Evolutionary conservation across 768 basidiomycete genomes (phyloP).

Genomic region (Tephrocybe sp.): DNA sequence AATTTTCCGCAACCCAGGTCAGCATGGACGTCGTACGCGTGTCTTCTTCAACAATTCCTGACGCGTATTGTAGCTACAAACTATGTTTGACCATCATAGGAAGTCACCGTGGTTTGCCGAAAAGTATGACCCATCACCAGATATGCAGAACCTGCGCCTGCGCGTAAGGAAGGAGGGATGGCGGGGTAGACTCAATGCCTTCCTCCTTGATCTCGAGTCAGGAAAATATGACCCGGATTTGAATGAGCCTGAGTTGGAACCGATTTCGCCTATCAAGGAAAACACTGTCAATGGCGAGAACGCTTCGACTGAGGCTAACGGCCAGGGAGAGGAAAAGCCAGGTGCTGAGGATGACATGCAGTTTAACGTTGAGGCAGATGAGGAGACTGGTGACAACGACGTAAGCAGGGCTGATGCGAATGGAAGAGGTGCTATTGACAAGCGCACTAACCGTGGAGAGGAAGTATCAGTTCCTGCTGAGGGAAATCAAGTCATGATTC

Average conservation of each 20-base stretch:
- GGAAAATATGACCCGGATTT: slow-evolving; percentile 85
- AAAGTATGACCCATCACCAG: slow-evolving; percentile 83
- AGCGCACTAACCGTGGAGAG: slow-evolving; percentile 59
- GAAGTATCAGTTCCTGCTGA: slow-evolving; percentile 73
- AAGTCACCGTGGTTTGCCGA: slow-evolving; percentile 97
- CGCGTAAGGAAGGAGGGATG: slow-evolving; percentile 86
- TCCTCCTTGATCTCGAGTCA: slow-evolving; percentile 77
- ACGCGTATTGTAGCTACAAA: slow-evolving; percentile 74
- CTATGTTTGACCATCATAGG: slow-evolving; percentile 93
- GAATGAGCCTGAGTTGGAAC: slow-evolving; percentile 58
- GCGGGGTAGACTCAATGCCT: slow-evolving; percentile 69
- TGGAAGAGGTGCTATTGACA: slow-evolving; percentile 49
- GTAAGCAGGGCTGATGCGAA: slow-evolving; percentile 54
- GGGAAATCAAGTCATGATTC: slow-evolving; percentile 91
- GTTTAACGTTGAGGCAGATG: slow-evolving; percentile 70
- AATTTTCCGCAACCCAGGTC: slow-evolving; percentile 86
- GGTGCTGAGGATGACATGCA: slow-evolving; percentile 73
- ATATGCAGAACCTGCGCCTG: slow-evolving; percentile 68
- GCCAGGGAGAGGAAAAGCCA: slow-evolving; percentile 49
- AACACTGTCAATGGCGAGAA: slow-evolving; percentile 42
- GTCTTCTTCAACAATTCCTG: slow-evolving; percentile 24
- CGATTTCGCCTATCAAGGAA: slow-evolving; percentile 55
- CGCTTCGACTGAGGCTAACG: slow-evolving; percentile 38
- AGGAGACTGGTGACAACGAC: slow-evolving; percentile 66
- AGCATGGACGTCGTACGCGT: slow-evolving; percentile 33